phyloP scores from a whole-genome alignment of 352 stramenopile species.

The Globisporangium spinosum region DNA sequence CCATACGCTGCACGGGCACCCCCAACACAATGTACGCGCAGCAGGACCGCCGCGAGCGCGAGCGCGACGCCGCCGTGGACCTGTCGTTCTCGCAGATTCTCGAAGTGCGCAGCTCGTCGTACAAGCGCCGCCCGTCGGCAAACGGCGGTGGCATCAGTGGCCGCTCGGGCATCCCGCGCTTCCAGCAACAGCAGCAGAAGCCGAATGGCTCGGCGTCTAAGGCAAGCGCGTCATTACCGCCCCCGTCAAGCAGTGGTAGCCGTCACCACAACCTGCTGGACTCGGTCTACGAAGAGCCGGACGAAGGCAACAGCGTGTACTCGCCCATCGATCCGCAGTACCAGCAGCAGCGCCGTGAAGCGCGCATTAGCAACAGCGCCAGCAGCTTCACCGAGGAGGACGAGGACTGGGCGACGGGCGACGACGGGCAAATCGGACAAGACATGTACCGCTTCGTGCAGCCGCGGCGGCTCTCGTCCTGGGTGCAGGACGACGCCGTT shows the following conservation, averaged over 20 bases:
- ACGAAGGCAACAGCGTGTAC: conserved; percentile 16
- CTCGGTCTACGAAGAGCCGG: conserved; percentile 46
- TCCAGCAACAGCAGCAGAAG: conserved; percentile 12
- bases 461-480: conserved; percentile 68
- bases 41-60: conserved; percentile 22
- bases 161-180: conserved; percentile 16
- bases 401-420: conserved; percentile 56
- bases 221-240: conserved; percentile 15
- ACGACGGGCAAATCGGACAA: conserved; percentile 41
- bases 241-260: background rate
- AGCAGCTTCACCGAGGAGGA: conserved; percentile 41
- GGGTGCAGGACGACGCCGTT: conserved; percentile 83
- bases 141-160: conserved; percentile 2
- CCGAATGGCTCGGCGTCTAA: conserved; percentile 1
- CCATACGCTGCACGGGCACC: background rate
- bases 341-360: conserved; percentile 15
- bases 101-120: conserved; percentile 50
- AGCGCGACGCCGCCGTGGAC: conserved; percentile 33
- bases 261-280: conserved; percentile 37
- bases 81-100: conserved; percentile 82
- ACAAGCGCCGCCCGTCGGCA: conserved; percentile 37
- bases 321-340: conserved; percentile 15
- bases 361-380: conserved; percentile 19
- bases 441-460: conserved; percentile 86
- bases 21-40: conserved; percentile 9